These are phyloP conservation scores for Papilionanthe hybrid DNA, from an alignment of 116 monocot species.

Conservation along the genomic window DNA sequence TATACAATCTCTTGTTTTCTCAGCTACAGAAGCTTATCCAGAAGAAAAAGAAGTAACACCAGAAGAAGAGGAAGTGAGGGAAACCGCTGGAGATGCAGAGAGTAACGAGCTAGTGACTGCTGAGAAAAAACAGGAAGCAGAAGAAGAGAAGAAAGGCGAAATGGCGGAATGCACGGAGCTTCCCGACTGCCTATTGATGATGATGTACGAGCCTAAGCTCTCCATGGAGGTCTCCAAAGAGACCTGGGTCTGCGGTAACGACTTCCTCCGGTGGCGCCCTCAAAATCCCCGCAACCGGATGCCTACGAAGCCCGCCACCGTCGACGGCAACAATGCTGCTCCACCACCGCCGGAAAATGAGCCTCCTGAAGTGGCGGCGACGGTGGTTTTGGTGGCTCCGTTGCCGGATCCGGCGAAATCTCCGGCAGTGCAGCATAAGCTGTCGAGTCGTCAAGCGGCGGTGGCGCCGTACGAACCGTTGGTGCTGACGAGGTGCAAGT, in stretches of 20 bases:
- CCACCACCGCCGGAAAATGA: neutral
- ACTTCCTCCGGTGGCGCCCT: constrained; percentile 66
- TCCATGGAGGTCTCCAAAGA: constrained; percentile 99
- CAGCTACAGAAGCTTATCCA: neutral
- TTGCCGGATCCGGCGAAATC: constrained; percentile 6
- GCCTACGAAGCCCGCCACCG: neutral
- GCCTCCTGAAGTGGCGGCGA: neutral
- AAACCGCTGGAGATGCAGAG: constrained; percentile 12
- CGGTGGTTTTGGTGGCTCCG: constrained; percentile 7
- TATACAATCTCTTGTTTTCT: neutral
- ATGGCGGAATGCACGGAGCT: constrained; percentile 16
- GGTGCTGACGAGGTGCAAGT: constrained; percentile 92
- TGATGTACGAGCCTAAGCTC: constrained; percentile 99
- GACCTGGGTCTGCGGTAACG: constrained; percentile 94
- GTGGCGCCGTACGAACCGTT: constrained; percentile 43
- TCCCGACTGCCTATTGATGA: constrained; percentile 88
- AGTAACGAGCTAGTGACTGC: neutral
- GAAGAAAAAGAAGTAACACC: neutral
- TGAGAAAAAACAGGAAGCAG: constrained; percentile 5
- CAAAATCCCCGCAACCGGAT: constrained; percentile 27
- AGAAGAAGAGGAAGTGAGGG: constrained; percentile 12
- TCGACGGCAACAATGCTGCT: neutral
- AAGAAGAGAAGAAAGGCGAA: constrained; percentile 8
- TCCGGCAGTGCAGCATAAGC: constrained; percentile 15
- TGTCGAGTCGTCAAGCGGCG: constrained; percentile 5